These are phyloP conservation scores for Populus deltoides DNA, from an alignment of 345 rosid species.

Conservation along the genomic window DNA sequence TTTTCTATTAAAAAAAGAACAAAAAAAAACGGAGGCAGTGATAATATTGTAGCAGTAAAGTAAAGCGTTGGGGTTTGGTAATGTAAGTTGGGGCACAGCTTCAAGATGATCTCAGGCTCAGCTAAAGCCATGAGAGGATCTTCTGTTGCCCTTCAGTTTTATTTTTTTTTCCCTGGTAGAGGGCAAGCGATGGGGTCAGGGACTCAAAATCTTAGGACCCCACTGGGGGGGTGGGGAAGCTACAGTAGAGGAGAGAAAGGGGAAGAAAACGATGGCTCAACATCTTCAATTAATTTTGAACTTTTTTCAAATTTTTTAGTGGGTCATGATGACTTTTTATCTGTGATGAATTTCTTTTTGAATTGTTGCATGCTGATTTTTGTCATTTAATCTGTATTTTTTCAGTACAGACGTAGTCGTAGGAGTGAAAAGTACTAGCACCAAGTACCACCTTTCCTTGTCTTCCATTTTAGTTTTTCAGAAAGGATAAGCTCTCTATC, in stretches of 20 bases:
- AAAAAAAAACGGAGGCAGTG: background rate
- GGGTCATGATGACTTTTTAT: background rate
- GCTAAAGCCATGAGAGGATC: conserved; percentile 26
- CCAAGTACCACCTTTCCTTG: too few relatives aligned
- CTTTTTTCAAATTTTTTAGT: background rate
- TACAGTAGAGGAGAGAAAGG: background rate
- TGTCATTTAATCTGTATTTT: background rate
- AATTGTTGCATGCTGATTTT: too few relatives aligned
- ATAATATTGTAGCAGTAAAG: background rate
- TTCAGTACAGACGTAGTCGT: too few relatives aligned
- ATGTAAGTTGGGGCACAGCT: background rate
- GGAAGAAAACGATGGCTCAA: conserved; percentile 3
- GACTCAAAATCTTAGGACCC: conserved; percentile 11
- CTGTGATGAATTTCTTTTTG: background rate
- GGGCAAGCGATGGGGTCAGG: background rate
- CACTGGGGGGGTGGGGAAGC: background rate
- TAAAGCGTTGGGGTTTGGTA: background rate
- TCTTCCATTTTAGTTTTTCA: too few relatives aligned
- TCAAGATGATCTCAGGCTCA: background rate
- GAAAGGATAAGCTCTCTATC: too few relatives aligned
- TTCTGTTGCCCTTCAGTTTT: background rate
- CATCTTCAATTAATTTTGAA: background rate
- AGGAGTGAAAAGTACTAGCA: too few relatives aligned
- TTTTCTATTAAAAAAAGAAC: background rate
- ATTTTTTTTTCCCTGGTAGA: background rate